Conservation (phyloP, 2,329 filamentous ascomycete genomes). For the Nigrospora osmanthi region DNA sequence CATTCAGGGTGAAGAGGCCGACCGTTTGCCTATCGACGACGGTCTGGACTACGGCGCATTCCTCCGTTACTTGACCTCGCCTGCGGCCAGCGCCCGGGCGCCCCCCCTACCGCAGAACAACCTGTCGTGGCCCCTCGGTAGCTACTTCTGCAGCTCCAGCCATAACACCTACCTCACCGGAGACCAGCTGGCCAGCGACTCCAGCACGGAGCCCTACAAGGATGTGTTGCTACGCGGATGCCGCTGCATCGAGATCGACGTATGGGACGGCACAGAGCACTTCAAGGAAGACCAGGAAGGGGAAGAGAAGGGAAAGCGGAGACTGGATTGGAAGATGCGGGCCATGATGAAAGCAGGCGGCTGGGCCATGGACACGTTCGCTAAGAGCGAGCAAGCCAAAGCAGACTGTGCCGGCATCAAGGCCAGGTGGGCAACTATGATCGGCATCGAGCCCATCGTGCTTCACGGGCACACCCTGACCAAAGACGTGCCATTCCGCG, state of each 20-base stretch:
- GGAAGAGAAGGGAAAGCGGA: slow-evolving; percentile 30
- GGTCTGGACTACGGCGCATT: slow-evolving; percentile 39
- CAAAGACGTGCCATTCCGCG: slow-evolving; percentile 76
- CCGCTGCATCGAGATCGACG: slow-evolving; percentile 88
- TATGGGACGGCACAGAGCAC: slow-evolving; percentile 81
- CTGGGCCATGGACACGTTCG: slow-evolving; percentile 8
- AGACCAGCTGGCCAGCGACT: slow-evolving; percentile 78
- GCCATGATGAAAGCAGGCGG: not conserved
- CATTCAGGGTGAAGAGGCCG: slow-evolving; percentile 1
- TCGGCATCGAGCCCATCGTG: slow-evolving; percentile 61
- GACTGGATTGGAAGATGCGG: not conserved
- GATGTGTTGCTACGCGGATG: slow-evolving; percentile 77
- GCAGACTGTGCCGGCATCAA: slow-evolving; percentile 45
- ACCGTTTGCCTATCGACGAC: slow-evolving; percentile 5
- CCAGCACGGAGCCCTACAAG: slow-evolving; percentile 82
- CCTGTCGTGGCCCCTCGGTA: slow-evolving; percentile 71
- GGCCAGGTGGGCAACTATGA: slow-evolving; percentile 55
- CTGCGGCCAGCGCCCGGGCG: slow-evolving; percentile 31
- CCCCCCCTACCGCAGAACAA: slow-evolving; percentile 29
- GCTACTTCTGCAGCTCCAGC: slow-evolving; percentile 89
- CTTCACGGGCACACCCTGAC: slow-evolving; percentile 87
- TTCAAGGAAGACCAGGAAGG: slow-evolving; percentile 24
- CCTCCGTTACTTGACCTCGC: slow-evolving; percentile 46
- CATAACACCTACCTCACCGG: slow-evolving; percentile 93
- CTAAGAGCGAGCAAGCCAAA: slow-evolving; percentile 45